These are phyloP conservation scores for Mycena galopus DNA, from an alignment of 768 basidiomycete genomes.

Conservation along the genomic window DNA sequence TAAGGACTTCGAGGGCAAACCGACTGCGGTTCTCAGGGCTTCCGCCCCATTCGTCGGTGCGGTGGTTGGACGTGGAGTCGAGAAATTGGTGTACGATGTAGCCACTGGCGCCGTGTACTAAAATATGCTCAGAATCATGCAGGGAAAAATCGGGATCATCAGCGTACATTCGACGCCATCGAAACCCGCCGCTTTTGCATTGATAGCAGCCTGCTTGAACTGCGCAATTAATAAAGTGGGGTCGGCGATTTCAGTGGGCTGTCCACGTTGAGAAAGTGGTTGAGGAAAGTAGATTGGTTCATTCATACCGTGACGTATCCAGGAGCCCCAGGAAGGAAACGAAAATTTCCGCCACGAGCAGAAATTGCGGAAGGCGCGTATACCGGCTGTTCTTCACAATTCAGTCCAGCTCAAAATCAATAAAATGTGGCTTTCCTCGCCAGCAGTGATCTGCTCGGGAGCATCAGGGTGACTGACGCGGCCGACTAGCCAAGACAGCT, in stretches of 20 bases:
- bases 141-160: background rate
- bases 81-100: background rate
- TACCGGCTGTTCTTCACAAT: background rate
- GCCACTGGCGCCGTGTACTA: background rate
- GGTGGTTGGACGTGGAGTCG: background rate
- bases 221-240: background rate
- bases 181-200: background rate
- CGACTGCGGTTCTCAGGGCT: slow-evolving; percentile 50
- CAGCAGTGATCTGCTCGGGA: background rate
- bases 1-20: background rate
- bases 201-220: background rate
- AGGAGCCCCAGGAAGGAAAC: background rate
- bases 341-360: background rate
- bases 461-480: background rate
- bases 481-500: background rate
- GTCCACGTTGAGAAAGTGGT: background rate
- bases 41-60: background rate
- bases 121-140: background rate
- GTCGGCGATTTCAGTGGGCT: background rate
- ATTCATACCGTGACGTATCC: background rate
- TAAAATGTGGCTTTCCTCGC: background rate
- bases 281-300: background rate
- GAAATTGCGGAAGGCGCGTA: background rate
- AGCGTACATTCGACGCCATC: background rate
- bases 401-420: background rate